Evolutionary conservation across 2,329 filamentous ascomycete genomes (phyloP), one percentile per base, ranked within the genome.

Genomic region (Aureobasidium melanogenum): DNA sequence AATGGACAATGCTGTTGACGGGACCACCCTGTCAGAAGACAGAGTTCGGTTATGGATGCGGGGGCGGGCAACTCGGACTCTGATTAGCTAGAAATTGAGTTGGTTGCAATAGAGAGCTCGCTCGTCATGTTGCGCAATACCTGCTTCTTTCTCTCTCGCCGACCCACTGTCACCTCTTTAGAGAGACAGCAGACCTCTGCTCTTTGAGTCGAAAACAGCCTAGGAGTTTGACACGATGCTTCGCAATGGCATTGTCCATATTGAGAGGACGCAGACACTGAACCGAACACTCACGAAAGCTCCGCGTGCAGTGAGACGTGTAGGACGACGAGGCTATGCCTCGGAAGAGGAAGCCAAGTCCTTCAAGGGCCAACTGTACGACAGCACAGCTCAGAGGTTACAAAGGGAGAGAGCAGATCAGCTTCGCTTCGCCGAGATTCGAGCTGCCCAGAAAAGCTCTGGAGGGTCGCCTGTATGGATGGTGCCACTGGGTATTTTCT

Each of bases 321-420:
- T 48, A 46, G 52, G 43, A 43, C 51, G 19, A 30, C 60, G 60
- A 34, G 44, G 28, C 14, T 63, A 64, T 57, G 61, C 63, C n/a
- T 62, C 61, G 14, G 62, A 62, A 26, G 55, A 51, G 6, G 48
- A 51, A 34, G 47, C 39, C 41, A 65, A 71, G 30, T 78, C 80
- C 56, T 87, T 87, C 74, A 81, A 83, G 68, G 77, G 79, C 36
- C 84, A 87, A 69, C 67, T 87, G 47, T 85, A 84, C 64, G 81
- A 86, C 68, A 86, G 82, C 65, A 85, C 84, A 15, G 74, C 79
- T 43, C 77, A 83, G 67, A 78, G 84, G 46, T 69, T 87, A 63
- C 75, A 82, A 69, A 77, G 80, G 54, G 84, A 87, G 67, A 78
- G 81, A 59, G 80, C 78, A 26, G 80, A 84, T 68, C 80, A 84